A percentile compares a stretch with the other conserved stretches of the same genome.
phyloP scores from a whole-genome alignment of 257 asterid genomes.

The Schizonepeta tenuifolia region DNA sequence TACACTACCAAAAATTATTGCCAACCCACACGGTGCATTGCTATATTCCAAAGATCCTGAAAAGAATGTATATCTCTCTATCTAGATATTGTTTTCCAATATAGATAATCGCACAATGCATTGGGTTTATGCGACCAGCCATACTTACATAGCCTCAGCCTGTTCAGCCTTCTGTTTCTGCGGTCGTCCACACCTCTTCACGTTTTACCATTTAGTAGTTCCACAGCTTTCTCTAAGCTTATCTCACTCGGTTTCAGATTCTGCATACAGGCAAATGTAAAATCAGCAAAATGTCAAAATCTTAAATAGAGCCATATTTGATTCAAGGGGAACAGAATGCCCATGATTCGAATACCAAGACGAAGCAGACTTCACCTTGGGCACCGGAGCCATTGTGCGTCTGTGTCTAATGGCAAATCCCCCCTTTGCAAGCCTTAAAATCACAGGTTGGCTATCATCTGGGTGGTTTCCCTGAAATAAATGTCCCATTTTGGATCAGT shows the following conservation, averaged over 20 bases:
- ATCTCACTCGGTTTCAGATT: slow-evolving; percentile 60
- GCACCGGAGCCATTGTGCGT: slow-evolving; percentile 66
- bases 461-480: slow-evolving; percentile 82
- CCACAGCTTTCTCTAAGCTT: slow-evolving; percentile 67
- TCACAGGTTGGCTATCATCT: slow-evolving; percentile 61
- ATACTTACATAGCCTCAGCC: slow-evolving; percentile 41
- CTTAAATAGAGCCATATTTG: neutral
- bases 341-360: neutral
- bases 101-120: neutral
- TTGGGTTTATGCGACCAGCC: neutral
- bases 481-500: slow-evolving; percentile 28
- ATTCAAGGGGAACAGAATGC: neutral
- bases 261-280: slow-evolving; percentile 39
- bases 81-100: neutral
- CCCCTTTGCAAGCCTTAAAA: slow-evolving; percentile 58
- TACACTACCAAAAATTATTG: slow-evolving; percentile 22
- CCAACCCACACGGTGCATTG: slow-evolving; percentile 8
- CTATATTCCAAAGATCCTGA: neutral
- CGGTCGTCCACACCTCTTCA: slow-evolving; percentile 72
- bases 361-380: slow-evolving; percentile 61
- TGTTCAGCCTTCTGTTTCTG: slow-evolving; percentile 36
- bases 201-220: slow-evolving; percentile 63
- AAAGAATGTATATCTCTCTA: slow-evolving; percentile 21
- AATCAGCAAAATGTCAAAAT: neutral
- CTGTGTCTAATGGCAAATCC: slow-evolving; percentile 74